phyloP scores from a whole-genome alignment of 164 flowering plant species.

The Stephania yunnanensis region DNA sequence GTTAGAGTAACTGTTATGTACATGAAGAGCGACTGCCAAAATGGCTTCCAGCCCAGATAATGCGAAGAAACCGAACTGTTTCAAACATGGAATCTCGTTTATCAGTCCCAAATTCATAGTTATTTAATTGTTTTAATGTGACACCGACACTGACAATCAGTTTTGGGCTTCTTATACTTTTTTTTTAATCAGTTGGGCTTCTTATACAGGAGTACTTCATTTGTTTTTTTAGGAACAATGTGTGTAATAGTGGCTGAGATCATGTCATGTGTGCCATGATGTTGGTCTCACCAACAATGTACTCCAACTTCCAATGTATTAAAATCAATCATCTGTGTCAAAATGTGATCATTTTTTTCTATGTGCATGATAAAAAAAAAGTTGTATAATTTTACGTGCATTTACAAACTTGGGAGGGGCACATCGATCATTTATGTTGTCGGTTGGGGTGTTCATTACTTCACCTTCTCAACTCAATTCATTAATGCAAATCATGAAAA shows the following conservation, averaged over 20 bases:
- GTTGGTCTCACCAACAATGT: neutral
- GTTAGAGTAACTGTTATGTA: too few relatives aligned
- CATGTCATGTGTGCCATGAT: neutral
- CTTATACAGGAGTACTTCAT: neutral
- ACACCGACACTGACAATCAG: neutral
- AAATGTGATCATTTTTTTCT: too few relatives aligned
- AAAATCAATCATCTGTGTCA: neutral
- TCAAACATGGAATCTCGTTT: constrained; percentile 1
- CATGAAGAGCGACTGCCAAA: neutral
- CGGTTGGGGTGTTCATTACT: constrained; percentile 7
- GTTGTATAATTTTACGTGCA: neutral
- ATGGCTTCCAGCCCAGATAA: neutral
- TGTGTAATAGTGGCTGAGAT: neutral
- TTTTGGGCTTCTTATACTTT: neutral
- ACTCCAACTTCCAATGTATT: neutral
- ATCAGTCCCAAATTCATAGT: neutral
- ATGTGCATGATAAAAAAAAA: neutral
- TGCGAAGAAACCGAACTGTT: neutral
- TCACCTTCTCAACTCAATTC: neutral
- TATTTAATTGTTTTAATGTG: neutral
- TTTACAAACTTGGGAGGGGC: neutral
- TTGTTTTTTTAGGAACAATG: neutral
- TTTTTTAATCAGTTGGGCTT: neutral
- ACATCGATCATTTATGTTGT: constrained; percentile 1
- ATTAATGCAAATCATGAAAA: constrained; percentile 17